Conservation (phyloP, 805 yeast species). For the Yarrowia deformans region DNA sequence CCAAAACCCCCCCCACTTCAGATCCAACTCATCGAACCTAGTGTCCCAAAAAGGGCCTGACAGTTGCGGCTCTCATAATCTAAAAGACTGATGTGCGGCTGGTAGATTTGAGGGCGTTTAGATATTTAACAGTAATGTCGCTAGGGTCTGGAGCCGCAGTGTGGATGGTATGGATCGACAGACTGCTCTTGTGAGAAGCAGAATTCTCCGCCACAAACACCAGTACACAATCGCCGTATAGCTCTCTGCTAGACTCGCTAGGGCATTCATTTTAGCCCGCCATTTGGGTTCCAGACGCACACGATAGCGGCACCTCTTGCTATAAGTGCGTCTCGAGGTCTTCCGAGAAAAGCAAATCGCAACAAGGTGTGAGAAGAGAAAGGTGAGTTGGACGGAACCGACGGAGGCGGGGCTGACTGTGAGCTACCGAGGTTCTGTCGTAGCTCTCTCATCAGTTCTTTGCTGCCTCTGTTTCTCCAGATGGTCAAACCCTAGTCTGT, state of each 20-base stretch:
- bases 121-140: neutral
- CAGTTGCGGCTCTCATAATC: constrained; percentile 17
- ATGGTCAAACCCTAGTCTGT: no score
- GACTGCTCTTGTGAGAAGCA: no score
- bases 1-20: neutral
- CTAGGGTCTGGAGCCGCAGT: no score
- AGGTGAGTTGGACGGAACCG: no score
- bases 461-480: no score
- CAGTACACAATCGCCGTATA: no score
- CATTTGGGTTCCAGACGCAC: constrained; percentile 6
- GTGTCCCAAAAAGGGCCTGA: constrained; percentile 25
- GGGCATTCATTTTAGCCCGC: neutral
- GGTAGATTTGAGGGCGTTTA: constrained; percentile 23
- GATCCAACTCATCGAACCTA: constrained; percentile 28
- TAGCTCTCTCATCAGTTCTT: no score
- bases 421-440: no score
- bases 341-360: constrained; percentile 29
- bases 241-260: no score
- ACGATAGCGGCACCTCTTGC: constrained; percentile 11
- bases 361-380: neutral
- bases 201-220: no score
- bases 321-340: neutral
- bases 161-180: no score
- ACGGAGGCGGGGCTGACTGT: no score
- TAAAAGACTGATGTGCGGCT: constrained; percentile 14